A percentile compares a stretch with the other conserved stretches of the same genome.
Evolutionary conservation across 768 basidiomycete genomes (phyloP).

Genomic region (Tricholoma saponaceum): DNA sequence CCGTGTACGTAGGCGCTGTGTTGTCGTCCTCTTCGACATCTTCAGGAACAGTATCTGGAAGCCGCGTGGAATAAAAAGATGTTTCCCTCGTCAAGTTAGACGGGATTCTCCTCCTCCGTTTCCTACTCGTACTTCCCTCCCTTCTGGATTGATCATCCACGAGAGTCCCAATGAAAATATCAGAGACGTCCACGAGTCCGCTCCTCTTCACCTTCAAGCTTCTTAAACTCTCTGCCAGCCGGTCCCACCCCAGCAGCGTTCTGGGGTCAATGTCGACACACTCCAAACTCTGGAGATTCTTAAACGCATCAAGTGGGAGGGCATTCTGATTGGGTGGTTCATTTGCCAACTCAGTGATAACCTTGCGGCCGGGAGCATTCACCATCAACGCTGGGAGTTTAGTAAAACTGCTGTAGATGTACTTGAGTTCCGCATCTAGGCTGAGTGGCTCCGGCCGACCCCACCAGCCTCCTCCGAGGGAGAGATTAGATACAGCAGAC

Average conservation of each 20-base stretch:
- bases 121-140: slow-evolving; percentile 47
- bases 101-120: slow-evolving; percentile 42
- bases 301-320: slow-evolving; percentile 80
- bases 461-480: slow-evolving; percentile 77
- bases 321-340: slow-evolving; percentile 73
- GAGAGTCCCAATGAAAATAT: slow-evolving; percentile 76
- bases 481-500: slow-evolving; percentile 71
- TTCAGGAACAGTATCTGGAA: slow-evolving; percentile 59
- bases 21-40: slow-evolving; percentile 26
- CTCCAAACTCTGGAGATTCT: slow-evolving; percentile 74
- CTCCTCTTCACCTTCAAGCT: slow-evolving; percentile 76
- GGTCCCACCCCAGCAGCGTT: slow-evolving; percentile 79
- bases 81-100: slow-evolving; percentile 33
- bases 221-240: slow-evolving; percentile 61
- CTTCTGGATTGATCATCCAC: slow-evolving; percentile 69
- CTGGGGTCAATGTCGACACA: slow-evolving; percentile 82
- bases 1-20: neutral
- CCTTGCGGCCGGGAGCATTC: slow-evolving; percentile 56
- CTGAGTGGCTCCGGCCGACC: slow-evolving; percentile 49
- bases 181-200: slow-evolving; percentile 77
- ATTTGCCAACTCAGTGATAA: slow-evolving; percentile 63
- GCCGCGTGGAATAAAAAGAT: slow-evolving; percentile 44
- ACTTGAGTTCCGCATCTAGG: slow-evolving; percentile 75
- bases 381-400: slow-evolving; percentile 79
- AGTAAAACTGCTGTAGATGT: slow-evolving; percentile 86